Evolutionary conservation across 805 yeast species (phyloP), one percentile per base, ranked within the genome.

Genomic region (Ogataea minuta): DNA sequence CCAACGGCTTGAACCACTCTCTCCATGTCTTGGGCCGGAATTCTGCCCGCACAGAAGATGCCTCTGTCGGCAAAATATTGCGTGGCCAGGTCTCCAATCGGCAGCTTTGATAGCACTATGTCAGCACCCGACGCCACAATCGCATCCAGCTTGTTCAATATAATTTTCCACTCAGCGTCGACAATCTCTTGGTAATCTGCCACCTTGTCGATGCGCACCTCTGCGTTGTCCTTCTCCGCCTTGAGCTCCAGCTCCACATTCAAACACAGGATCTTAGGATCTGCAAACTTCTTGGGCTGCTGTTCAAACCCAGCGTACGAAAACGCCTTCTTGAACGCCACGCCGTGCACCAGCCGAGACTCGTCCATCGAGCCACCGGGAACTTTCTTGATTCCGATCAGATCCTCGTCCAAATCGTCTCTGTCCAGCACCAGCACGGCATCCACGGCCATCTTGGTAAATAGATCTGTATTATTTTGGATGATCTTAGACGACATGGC

Each of bases 301-400:
- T 93, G 99, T 66, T 93, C 99, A 62, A 93, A 93, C 3, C 99
- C 99, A 32, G 99, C 99, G 56, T 93, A 93, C 17, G 97, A 84
- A 57, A 93, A 93, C 0, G 99, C 90, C 70, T 93, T 93, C 59
- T 93, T 88, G 67, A 93, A 93, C 3, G 97, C 99, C 45, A 93
- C 98, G 59, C 99, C 99, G 53, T 86, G 77, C 36, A 93, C 77
- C 53, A 89, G 85, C 46, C 79, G 59, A 9, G 97, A 84, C 56
- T 93, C 98, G 60, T 91, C 96, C 79, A 93, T 84, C 34, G 90
- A 85, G 44, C 99, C 99, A 53, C 99, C 99, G 9, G 96, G 78
- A 39, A 93, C 85, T 64, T 87, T 90, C 64, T 93, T 93, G 54
- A 93, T 83, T 45, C 99, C 99, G 61, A 93, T 90, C 60, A 91